phyloP scores from a whole-genome alignment of 1,284 basidiomycete species.

The Sparassis latifolia region DNA sequence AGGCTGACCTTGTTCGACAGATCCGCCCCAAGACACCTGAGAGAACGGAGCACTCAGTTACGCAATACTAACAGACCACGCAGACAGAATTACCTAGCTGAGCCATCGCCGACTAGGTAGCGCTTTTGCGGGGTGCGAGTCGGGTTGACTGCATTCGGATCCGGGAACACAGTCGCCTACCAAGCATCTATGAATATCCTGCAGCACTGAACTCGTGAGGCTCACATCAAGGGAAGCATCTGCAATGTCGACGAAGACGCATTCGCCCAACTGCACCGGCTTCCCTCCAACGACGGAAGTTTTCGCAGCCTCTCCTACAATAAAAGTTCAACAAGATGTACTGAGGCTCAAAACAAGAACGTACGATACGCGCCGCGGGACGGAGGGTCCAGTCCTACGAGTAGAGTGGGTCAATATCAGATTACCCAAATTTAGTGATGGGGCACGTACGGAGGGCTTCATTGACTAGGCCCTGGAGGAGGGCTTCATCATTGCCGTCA shows the following conservation, averaged over 20 bases:
- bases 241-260: constrained; percentile 55
- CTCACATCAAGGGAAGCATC: constrained; percentile 52
- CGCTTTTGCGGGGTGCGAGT: constrained; percentile 37
- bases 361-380: constrained; percentile 45
- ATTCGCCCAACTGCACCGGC: constrained; percentile 38
- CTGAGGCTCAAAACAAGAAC: constrained; percentile 14
- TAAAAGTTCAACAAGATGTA: neutral
- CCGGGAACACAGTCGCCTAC: constrained; percentile 27
- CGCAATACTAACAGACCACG: neutral
- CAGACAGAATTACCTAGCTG: constrained; percentile 33
- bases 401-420: neutral
- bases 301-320: constrained; percentile 38
- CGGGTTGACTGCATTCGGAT: constrained; percentile 41
- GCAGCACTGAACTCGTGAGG: neutral
- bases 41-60: neutral
- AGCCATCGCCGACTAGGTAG: constrained; percentile 49
- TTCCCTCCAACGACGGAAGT: constrained; percentile 38
- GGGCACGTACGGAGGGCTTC: constrained; percentile 59
- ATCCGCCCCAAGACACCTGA: constrained; percentile 46
- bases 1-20: constrained; percentile 43
- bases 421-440: neutral
- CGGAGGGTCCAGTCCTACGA: constrained; percentile 42
- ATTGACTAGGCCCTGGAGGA: constrained; percentile 47
- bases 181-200: neutral
- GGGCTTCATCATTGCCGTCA: constrained; percentile 29